Percentiles rank a stretch among this genome's conserved stretches.
These are phyloP conservation scores for Cyberlindnera maritima DNA, from an alignment of 805 yeast genomes.

Conservation along the genomic window DNA sequence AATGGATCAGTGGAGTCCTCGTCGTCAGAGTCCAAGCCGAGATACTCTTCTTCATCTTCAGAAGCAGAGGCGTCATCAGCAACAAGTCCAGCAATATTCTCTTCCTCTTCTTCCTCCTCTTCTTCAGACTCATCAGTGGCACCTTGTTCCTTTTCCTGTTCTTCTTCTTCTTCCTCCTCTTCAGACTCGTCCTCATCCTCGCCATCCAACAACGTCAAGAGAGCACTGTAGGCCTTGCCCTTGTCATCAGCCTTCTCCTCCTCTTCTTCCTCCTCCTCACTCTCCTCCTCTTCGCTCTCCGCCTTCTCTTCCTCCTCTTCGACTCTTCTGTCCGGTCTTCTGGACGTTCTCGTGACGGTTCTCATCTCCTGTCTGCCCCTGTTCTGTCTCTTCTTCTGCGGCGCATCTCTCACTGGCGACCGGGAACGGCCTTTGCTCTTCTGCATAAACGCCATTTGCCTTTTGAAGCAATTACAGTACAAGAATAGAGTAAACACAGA, in stretches of 20 bases:
- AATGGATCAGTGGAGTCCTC: conserved; percentile 65
- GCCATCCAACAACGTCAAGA: conserved; percentile 41
- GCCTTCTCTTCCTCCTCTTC: conserved; percentile 31
- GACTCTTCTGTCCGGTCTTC: conserved; percentile 35
- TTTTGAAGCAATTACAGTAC: too few relatives aligned
- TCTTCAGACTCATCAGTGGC: conserved; percentile 15
- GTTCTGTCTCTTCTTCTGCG: conserved; percentile 19
- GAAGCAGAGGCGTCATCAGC: conserved; percentile 26
- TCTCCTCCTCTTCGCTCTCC: conserved; percentile 21
- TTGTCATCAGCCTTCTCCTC: conserved; percentile 24
- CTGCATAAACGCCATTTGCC: neutral
- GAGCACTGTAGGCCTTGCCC: conserved; percentile 61
- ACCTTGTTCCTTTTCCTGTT: conserved; percentile 17
- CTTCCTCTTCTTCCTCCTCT: conserved; percentile 23
- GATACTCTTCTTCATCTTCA: conserved; percentile 29
- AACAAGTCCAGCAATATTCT: conserved; percentile 22
- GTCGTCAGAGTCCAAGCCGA: conserved; percentile 23
- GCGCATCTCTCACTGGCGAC: neutral
- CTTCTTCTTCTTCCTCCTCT: conserved; percentile 14
- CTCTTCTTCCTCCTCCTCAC: conserved; percentile 10
- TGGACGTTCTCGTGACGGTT: conserved; percentile 53
- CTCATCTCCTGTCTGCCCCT: conserved; percentile 65
- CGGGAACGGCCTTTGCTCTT: neutral
- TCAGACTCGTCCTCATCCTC: conserved; percentile 27
- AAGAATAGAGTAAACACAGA: too few relatives aligned